These are phyloP conservation scores for Saksenaea vasiformis DNA, from an alignment of 371 early-diverging fungal species.

Conservation along the genomic window DNA sequence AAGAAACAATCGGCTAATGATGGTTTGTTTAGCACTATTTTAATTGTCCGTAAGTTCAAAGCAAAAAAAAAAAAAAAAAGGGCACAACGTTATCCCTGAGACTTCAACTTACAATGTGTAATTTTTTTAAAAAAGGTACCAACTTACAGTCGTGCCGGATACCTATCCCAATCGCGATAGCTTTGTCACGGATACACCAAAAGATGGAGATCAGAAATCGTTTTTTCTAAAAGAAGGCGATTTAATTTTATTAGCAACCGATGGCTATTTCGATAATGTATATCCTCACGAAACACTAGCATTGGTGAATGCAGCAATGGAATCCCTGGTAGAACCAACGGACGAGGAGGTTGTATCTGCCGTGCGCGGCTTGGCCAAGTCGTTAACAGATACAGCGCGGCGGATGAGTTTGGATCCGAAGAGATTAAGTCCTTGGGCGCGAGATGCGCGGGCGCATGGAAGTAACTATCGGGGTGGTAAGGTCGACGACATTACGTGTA, in stretches of 20 bases:
- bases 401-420: conserved; percentile 58
- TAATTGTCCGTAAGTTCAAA: conserved; percentile 61
- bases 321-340: conserved; percentile 23
- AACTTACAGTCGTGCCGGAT: conserved; percentile 65
- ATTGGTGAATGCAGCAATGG: conserved; percentile 49
- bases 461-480: conserved; percentile 51
- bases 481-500: conserved; percentile 55
- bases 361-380: conserved; percentile 56
- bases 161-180: conserved; percentile 56
- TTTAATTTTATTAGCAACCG: conserved; percentile 68
- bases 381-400: conserved; percentile 58
- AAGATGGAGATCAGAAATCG: conserved; percentile 60
- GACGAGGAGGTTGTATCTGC: conserved; percentile 47
- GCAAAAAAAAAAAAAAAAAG: not conserved
- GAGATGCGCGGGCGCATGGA: conserved; percentile 49
- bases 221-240: conserved; percentile 70
- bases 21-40: conserved; percentile 52
- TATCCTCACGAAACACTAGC: conserved; percentile 62
- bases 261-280: conserved; percentile 75
- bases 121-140: conserved; percentile 45
- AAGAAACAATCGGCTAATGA: not conserved
- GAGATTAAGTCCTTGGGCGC: conserved; percentile 53
- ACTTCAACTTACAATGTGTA: not conserved
- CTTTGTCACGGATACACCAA: conserved; percentile 63
- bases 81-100: not conserved